Conservation (phyloP, 768 basidiomycete genomes). For the Lanmaoa pseudosensibilis region DNA sequence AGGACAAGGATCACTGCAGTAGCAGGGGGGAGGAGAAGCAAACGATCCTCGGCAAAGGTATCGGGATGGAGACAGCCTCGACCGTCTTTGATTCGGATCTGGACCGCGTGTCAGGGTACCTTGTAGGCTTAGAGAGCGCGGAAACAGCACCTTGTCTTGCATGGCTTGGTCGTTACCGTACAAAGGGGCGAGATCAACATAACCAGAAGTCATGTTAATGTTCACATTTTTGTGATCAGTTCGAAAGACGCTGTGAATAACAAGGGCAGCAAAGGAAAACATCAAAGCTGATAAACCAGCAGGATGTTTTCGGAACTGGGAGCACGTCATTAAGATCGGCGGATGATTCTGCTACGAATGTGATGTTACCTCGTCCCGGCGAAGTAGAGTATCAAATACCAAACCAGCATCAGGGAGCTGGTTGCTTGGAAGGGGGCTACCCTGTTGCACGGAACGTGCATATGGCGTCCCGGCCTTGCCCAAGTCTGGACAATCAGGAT, state of each 20-base stretch:
- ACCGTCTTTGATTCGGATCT: conserved; percentile 51
- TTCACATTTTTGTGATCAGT: conserved; percentile 64
- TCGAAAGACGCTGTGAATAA: conserved; percentile 87
- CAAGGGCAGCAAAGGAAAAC: conserved; percentile 81
- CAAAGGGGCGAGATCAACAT: conserved; percentile 80
- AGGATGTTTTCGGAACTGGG: conserved; percentile 72
- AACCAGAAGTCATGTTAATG: conserved; percentile 84
- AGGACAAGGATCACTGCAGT: conserved; percentile 74
- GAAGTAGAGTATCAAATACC: conserved; percentile 77
- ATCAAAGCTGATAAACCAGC: conserved; percentile 76
- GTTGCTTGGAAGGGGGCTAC: conserved; percentile 59
- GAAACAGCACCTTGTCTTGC: conserved; percentile 52
- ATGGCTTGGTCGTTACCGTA: conserved; percentile 72
- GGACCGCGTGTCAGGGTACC: background rate
- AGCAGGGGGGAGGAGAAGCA: conserved; percentile 77
- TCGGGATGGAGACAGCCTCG: conserved; percentile 69
- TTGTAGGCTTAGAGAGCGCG: background rate
- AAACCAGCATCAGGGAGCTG: conserved; percentile 78
- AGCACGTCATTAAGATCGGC: background rate
- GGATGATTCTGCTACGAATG: background rate
- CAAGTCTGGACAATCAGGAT: conserved; percentile 63
- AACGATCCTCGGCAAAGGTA: conserved; percentile 74
- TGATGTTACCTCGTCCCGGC: conserved; percentile 58
- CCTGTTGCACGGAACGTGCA: conserved; percentile 78
- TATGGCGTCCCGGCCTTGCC: conserved; percentile 81